phyloP scores from a whole-genome alignment of 176 grass and related monocot species.

The Bromus sterilis region DNA sequence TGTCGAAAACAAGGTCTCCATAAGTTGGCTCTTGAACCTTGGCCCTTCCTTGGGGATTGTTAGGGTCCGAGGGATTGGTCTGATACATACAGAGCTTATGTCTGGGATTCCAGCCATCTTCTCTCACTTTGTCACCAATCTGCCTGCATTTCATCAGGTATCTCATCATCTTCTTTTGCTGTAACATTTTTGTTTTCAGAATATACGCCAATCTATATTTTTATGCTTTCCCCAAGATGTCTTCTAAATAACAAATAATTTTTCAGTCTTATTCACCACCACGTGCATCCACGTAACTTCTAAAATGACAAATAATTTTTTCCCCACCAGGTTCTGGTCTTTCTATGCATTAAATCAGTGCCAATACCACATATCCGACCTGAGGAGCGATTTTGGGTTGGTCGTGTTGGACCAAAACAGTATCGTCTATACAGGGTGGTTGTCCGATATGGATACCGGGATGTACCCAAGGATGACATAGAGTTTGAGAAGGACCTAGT shows the following conservation, averaged over 20 bases:
- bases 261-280: background rate
- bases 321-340: slow-evolving; percentile 60
- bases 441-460: slow-evolving; percentile 77
- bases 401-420: slow-evolving; percentile 68
- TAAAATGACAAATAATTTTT: slow-evolving; percentile 7
- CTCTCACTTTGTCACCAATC: slow-evolving; percentile 92
- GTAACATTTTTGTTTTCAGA: background rate
- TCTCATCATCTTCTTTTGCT: background rate
- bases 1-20: slow-evolving; percentile 86
- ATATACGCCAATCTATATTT: background rate
- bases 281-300: background rate
- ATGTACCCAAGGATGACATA: slow-evolving; percentile 58
- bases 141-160: slow-evolving; percentile 99
- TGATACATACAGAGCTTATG: slow-evolving; percentile 80
- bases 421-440: slow-evolving; percentile 77
- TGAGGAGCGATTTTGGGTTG: slow-evolving; percentile 60
- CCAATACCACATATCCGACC: slow-evolving; percentile 53
- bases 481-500: slow-evolving; percentile 90
- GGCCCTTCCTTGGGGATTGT: slow-evolving; percentile 86
- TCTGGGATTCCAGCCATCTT: slow-evolving; percentile 92
- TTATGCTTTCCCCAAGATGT: background rate
- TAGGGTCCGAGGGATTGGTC: slow-evolving; percentile 73
- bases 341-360: slow-evolving; percentile 76
- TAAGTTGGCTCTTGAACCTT: slow-evolving; percentile 73
- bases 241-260: background rate